A percentile compares a stretch with the other conserved stretches of the same genome.
These are phyloP conservation scores for Aspergillus aculeatus DNA, from an alignment of 2,329 filamentous ascomycete genomes.

Conservation along the genomic window DNA sequence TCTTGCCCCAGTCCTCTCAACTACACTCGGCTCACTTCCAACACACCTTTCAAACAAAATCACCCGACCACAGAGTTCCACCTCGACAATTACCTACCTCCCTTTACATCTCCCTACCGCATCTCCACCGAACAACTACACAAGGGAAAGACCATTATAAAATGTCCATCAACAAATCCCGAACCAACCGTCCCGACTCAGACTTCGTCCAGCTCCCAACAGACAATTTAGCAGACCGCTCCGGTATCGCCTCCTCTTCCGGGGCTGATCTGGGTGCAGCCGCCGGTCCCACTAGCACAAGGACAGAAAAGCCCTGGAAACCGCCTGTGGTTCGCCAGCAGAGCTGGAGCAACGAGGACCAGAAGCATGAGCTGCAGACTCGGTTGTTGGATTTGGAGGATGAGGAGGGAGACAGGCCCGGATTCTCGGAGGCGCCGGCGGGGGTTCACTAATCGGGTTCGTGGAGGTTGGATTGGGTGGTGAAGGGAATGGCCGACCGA, in stretches of 20 bases:
- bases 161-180: not conserved
- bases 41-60: too few species aligned
- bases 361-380: slow-evolving; percentile 57
- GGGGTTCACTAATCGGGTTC: not conserved
- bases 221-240: not conserved
- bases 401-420: slow-evolving; percentile 51
- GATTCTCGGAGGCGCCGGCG: slow-evolving; percentile 57
- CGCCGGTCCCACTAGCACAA: not conserved
- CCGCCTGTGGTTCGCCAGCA: slow-evolving; percentile 31
- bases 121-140: not conserved
- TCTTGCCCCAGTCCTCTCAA: not conserved
- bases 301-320: slow-evolving; percentile 26
- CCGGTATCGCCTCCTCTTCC: not conserved
- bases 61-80: too few species aligned
- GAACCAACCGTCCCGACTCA: not conserved
- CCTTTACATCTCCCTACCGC: too few species aligned
- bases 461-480: not conserved
- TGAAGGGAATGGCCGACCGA: not conserved
- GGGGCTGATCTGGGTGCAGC: not conserved
- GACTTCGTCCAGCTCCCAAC: not conserved
- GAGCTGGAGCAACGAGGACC: slow-evolving; percentile 49
- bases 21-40: not conserved
- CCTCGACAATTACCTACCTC: too few species aligned
- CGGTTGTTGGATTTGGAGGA: slow-evolving; percentile 34
- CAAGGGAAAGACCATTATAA: not conserved